A percentile compares a stretch with the other conserved stretches of the same genome.
These are phyloP conservation scores for Trichodelitschia bisporula DNA, from an alignment of 495 filamentous ascomycete genomes.

Conservation along the genomic window DNA sequence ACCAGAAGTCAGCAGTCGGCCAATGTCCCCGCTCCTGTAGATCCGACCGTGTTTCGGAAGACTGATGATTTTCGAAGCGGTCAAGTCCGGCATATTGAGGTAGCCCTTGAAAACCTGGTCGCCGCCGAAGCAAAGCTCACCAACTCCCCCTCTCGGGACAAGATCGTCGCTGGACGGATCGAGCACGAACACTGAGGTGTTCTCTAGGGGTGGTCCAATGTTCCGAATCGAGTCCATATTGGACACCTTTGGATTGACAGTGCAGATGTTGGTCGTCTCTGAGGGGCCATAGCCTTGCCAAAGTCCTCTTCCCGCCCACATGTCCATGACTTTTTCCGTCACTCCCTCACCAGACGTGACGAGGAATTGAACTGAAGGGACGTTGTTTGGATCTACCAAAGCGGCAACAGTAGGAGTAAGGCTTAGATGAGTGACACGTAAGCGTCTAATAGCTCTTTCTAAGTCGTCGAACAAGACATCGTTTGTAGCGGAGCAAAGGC, in stretches of 20 bases:
- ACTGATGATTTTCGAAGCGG: slow-evolving; percentile 31
- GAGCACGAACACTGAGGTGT: slow-evolving; percentile 48
- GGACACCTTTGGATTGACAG: slow-evolving; percentile 25
- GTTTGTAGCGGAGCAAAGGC: slow-evolving; percentile 41
- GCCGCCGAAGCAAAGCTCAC: slow-evolving; percentile 68
- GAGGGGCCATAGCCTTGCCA: slow-evolving; percentile 49
- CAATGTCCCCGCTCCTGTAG: slow-evolving; percentile 49
- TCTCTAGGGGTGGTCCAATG: slow-evolving; percentile 39
- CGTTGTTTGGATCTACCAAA: slow-evolving; percentile 30
- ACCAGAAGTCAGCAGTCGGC: slow-evolving; percentile 43
- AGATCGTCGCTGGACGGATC: slow-evolving; percentile 11
- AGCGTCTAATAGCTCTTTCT: slow-evolving; percentile 26
- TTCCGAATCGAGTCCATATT: slow-evolving; percentile 24
- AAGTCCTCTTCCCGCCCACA: slow-evolving; percentile 40
- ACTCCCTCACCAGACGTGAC: slow-evolving; percentile 48
- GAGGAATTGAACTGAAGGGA: slow-evolving; percentile 40
- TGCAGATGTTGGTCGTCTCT: slow-evolving; percentile 55
- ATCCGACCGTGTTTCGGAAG: slow-evolving; percentile 40
- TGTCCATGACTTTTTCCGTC: slow-evolving; percentile 33
- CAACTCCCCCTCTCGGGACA: slow-evolving; percentile 40
- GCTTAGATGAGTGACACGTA: slow-evolving; percentile 48
- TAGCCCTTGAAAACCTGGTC: slow-evolving; percentile 54
- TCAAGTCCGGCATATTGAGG: slow-evolving; percentile 29
- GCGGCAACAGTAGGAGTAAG: slow-evolving; percentile 58
- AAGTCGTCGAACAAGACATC: slow-evolving; percentile 39